Evolutionary conservation across 768 basidiomycete species (phyloP).

Genomic region (Trametes punicea): DNA sequence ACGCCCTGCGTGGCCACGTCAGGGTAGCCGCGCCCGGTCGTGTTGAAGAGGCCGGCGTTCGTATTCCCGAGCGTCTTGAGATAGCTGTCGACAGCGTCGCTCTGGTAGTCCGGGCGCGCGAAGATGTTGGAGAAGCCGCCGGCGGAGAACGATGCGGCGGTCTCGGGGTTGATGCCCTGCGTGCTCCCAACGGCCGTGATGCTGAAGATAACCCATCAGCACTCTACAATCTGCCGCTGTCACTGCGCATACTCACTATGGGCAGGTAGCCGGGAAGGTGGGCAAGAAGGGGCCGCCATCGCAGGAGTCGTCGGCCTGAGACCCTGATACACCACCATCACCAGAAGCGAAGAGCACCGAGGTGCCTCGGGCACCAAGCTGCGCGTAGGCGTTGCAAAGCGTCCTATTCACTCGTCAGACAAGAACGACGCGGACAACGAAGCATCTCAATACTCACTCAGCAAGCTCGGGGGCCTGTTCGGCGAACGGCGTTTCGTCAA

Average conservation of each 20-base stretch:
- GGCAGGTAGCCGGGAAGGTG: slow-evolving; percentile 37
- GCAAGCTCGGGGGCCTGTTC: slow-evolving; percentile 23
- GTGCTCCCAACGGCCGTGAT: slow-evolving; percentile 29
- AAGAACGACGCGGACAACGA: background rate
- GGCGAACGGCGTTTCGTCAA: slow-evolving; percentile 30
- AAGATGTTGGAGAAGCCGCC: slow-evolving; percentile 33
- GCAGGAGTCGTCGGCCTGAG: slow-evolving; percentile 27
- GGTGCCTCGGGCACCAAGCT: slow-evolving; percentile 36
- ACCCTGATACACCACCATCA: slow-evolving; percentile 36
- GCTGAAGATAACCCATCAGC: slow-evolving; percentile 2
- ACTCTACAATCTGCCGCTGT: background rate
- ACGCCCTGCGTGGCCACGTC: slow-evolving; percentile 62
- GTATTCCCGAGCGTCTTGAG: slow-evolving; percentile 18
- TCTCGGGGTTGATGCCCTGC: slow-evolving; percentile 27
- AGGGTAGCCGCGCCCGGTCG: slow-evolving; percentile 45
- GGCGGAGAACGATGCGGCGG: slow-evolving; percentile 24
- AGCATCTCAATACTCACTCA: slow-evolving; percentile 21
- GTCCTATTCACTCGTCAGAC: slow-evolving; percentile 16
- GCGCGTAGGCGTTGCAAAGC: slow-evolving; percentile 35
- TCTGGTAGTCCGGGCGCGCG: slow-evolving; percentile 25
- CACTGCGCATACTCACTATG: slow-evolving; percentile 26
- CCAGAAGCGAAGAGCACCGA: slow-evolving; percentile 38
- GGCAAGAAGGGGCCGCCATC: slow-evolving; percentile 41
- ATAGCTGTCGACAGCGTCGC: slow-evolving; percentile 19
- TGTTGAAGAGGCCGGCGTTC: slow-evolving; percentile 24